phyloP scores from a whole-genome alignment of 73 alveolate genomes.

The Paramecium caudatum region DNA sequence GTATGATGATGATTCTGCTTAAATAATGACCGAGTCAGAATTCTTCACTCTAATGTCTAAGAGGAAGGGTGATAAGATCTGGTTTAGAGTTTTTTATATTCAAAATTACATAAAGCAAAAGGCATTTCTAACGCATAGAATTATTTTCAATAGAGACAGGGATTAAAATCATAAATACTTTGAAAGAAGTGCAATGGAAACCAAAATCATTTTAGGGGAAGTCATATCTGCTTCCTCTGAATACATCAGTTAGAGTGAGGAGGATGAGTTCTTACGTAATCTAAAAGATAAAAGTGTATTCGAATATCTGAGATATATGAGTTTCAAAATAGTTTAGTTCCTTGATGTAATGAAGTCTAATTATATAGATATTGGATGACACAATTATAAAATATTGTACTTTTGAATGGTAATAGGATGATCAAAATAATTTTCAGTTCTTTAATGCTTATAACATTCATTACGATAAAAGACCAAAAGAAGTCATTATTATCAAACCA shows the following conservation, averaged over 20 bases:
- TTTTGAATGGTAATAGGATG: constrained; percentile 56
- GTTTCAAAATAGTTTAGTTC: constrained; percentile 5
- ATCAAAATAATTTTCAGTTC: background rate
- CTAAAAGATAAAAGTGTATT: background rate
- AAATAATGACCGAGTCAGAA: constrained; percentile 55
- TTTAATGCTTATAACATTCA: background rate
- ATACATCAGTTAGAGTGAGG: background rate
- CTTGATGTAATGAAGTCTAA: background rate
- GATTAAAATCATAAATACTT: background rate
- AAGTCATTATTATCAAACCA: background rate
- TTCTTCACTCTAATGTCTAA: constrained; percentile 26
- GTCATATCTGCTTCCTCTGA: background rate
- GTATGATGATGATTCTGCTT: constrained; percentile 3
- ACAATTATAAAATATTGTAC: background rate
- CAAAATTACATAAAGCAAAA: background rate
- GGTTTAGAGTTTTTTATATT: constrained; percentile 9
- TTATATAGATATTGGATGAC: constrained; percentile 20
- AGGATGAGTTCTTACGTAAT: background rate
- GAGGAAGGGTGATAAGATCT: constrained; percentile 22
- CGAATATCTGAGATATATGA: constrained; percentile 22
- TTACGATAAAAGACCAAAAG: constrained; percentile 32
- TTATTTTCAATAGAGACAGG: constrained; percentile 12
- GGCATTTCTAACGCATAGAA: background rate
- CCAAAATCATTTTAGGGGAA: background rate
- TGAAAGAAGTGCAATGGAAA: constrained; percentile 47